phyloP scores from a whole-genome alignment of 768 basidiomycete genomes.

The Boletus tomentosulus region DNA sequence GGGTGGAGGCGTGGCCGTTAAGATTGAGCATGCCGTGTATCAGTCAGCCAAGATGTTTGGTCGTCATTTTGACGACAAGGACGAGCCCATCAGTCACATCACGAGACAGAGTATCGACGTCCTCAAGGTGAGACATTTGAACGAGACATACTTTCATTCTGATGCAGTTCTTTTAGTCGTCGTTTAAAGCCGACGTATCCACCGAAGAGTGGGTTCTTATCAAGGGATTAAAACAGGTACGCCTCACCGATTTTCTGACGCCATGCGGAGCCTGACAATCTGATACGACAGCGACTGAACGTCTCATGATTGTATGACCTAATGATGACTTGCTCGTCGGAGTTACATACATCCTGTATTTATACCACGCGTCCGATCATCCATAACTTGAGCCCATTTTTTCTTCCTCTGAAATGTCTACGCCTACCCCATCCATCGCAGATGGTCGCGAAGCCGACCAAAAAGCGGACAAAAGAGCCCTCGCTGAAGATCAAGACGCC shows the following conservation, averaged over 20 bases:
- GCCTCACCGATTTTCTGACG: not conserved
- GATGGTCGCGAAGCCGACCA: conserved; percentile 12
- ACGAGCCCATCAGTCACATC: conserved; percentile 88
- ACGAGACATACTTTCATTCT: conserved; percentile 2
- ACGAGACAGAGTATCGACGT: conserved; percentile 93
- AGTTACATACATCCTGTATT: conserved; percentile 29
- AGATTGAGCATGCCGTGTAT: conserved; percentile 97
- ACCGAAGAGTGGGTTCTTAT: conserved; percentile 94
- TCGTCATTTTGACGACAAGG: conserved; percentile 93
- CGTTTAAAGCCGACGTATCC: conserved; percentile 85
- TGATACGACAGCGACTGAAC: conserved; percentile 33
- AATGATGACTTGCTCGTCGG: conserved; percentile 9
- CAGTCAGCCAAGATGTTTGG: conserved; percentile 95
- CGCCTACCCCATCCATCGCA: conserved; percentile 20
- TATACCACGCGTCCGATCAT: conserved; percentile 20
- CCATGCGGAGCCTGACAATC: not conserved
- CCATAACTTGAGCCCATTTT: not conserved
- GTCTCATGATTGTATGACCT: conserved; percentile 23
- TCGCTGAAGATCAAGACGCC: conserved; percentile 42
- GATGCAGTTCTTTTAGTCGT: conserved; percentile 43
- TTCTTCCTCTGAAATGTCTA: conserved; percentile 1
- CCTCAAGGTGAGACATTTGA: conserved; percentile 59
- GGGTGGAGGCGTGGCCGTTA: conserved; percentile 96
- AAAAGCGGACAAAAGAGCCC: conserved; percentile 22
- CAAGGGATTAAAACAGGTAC: conserved; percentile 76